phyloP scores from a whole-genome alignment of 352 stramenopile species.

The Plasmopara muralis region DNA sequence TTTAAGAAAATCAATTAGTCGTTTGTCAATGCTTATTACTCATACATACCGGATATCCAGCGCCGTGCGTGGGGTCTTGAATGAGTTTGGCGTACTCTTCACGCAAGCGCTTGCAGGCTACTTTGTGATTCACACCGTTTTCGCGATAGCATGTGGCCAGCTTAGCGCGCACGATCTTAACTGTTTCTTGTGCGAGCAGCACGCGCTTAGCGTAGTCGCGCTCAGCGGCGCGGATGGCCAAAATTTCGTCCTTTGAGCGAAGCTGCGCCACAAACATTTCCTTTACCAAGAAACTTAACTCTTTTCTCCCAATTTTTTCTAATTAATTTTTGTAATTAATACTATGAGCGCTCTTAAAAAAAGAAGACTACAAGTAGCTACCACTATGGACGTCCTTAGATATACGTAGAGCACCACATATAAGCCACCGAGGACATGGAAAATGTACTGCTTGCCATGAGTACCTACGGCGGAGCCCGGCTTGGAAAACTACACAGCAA shows the following conservation, averaged over 20 bases:
- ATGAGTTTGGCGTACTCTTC: slow-evolving; percentile 81
- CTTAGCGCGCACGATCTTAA: slow-evolving; percentile 84
- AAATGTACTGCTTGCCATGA: no score
- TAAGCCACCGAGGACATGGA: no score
- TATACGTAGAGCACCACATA: no score
- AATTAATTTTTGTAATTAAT: no score
- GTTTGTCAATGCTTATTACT: neutral
- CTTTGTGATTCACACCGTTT: slow-evolving; percentile 85
- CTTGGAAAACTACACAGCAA: no score
- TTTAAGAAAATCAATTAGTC: slow-evolving; percentile 6
- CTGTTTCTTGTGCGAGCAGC: slow-evolving; percentile 66
- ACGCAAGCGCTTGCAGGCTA: slow-evolving; percentile 73
- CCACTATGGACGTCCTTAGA: no score
- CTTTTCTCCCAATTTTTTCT: no score
- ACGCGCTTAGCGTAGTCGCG: slow-evolving; percentile 66
- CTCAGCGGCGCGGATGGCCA: slow-evolving; percentile 70
- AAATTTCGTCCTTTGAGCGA: slow-evolving; percentile 78
- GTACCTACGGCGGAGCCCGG: no score
- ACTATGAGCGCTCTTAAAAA: no score
- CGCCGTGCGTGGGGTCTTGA: slow-evolving; percentile 70
- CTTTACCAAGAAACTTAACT: neutral
- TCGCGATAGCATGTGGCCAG: slow-evolving; percentile 85
- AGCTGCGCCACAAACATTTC: slow-evolving; percentile 63
- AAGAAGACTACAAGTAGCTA: no score
- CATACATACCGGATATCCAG: slow-evolving; percentile 45